phyloP scores from a whole-genome alignment of 2,329 filamentous ascomycete species.

The Alternaria rosae region DNA sequence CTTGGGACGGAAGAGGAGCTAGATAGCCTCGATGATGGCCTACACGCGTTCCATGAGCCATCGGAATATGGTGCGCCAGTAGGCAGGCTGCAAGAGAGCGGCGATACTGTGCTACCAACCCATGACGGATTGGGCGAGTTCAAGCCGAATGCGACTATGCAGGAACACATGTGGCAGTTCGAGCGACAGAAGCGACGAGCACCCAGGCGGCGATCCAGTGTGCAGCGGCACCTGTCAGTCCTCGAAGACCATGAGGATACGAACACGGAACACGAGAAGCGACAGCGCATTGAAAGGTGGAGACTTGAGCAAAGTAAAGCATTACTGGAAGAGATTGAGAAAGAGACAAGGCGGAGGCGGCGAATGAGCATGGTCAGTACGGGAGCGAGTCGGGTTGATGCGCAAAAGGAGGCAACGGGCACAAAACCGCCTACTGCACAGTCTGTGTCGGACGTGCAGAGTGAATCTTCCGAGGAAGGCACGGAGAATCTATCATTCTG shows the following conservation, averaged over 20 bases:
- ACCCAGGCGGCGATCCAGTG: slow-evolving; percentile 61
- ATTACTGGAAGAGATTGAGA: slow-evolving; percentile 86
- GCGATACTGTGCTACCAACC: slow-evolving; percentile 78
- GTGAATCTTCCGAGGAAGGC: slow-evolving; percentile 48
- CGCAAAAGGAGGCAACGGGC: slow-evolving; percentile 18
- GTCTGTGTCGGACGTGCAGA: slow-evolving; percentile 40
- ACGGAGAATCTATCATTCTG: slow-evolving; percentile 73
- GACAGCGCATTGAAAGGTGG: slow-evolving; percentile 89
- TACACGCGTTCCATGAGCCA: slow-evolving; percentile 83
- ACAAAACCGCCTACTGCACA: slow-evolving; percentile 19
- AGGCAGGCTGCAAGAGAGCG: slow-evolving; percentile 61
- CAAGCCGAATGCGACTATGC: slow-evolving; percentile 69
- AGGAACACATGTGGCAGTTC: slow-evolving; percentile 88
- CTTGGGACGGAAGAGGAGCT: slow-evolving; percentile 69
- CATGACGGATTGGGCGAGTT: slow-evolving; percentile 95
- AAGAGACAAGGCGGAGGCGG: slow-evolving; percentile 74
- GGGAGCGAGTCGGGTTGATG: slow-evolving; percentile 40
- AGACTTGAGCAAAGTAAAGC: slow-evolving; percentile 87
- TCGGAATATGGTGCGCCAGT: slow-evolving; percentile 53
- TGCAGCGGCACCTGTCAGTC: slow-evolving; percentile 64
- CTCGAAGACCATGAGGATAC: slow-evolving; percentile 60
- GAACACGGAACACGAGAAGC: slow-evolving; percentile 73
- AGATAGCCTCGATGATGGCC: slow-evolving; percentile 90
- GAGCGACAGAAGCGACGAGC: slow-evolving; percentile 71
- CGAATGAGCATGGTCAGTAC: slow-evolving; percentile 67